phyloP scores from a whole-genome alignment of 169 alveolate species.

The Babesia caballi region DNA sequence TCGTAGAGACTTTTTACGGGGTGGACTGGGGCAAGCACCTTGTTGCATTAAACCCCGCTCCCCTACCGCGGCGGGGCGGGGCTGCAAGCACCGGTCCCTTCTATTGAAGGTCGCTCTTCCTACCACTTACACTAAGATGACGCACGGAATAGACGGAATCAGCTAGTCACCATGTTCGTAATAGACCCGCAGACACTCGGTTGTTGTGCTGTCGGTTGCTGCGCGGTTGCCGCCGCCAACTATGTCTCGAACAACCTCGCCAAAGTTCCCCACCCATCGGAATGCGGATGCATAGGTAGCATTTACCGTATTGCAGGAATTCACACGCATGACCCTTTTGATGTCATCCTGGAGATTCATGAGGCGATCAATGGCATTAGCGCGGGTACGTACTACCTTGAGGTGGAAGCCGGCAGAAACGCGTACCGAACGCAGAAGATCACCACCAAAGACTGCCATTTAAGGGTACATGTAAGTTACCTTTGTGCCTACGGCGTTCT shows the following conservation, averaged over 20 bases:
- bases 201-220: constrained; percentile 52
- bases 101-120: too few species aligned
- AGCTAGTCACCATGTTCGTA: constrained; percentile 25
- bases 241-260: constrained; percentile 34
- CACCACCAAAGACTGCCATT: constrained; percentile 18
- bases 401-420: constrained; percentile 61
- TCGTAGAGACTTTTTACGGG: too few species aligned
- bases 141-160: not conserved
- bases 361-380: constrained; percentile 40
- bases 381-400: constrained; percentile 55
- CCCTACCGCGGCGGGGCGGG: too few species aligned
- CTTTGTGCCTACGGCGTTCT: too few species aligned
- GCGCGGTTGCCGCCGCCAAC: constrained; percentile 44
- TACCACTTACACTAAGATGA: not conserved
- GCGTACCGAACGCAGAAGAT: constrained; percentile 30
- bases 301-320: constrained; percentile 50
- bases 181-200: constrained; percentile 50
- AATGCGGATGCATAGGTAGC: constrained; percentile 62
- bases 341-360: constrained; percentile 66
- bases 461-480: constrained; percentile 35
- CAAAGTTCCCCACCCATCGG: constrained; percentile 65
- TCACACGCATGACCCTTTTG: constrained; percentile 71
- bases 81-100: too few species aligned
- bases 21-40: too few species aligned
- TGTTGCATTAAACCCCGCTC: too few species aligned